Evolutionary conservation across 495 filamentous ascomycete genomes (phyloP), one percentile per base, ranked within the genome.

Genomic region (Chlorociboria aeruginascens): DNA sequence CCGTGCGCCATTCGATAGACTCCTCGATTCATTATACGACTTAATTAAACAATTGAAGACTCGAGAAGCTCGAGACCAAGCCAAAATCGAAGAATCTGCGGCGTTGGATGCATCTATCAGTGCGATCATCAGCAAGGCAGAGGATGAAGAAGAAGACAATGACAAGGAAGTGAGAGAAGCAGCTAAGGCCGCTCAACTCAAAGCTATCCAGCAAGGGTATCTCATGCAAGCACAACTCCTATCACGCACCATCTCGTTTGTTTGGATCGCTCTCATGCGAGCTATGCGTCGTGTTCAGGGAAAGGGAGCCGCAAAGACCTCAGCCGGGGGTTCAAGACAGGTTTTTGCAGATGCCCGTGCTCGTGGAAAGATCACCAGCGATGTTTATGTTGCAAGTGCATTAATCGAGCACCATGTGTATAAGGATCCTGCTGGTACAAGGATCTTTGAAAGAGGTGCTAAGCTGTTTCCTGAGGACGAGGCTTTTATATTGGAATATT

Each of bases 351-450:
- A 97, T 63, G 87, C 92, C 43, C 76, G 92, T 12, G 82, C 81
- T 51, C 76, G 79, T 49, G 92, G 92, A 20, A 82, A 86, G 28
- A 77, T 98, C 31, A 93, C 83, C 13, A 89, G 85, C 52, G 92
- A 95, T 63, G 86, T 95, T 14, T 98, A 97, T 60, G 81, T 94
- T 46, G 90, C 86, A 7, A 84, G 81, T 57, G 90, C 92, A 25
- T 72, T 94, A 46, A 84, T 97, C 56, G 92, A 98, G 56, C 89
- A 92, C 63, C 81, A 89, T 57, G 92, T 92, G 54, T 98, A 98
- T 63, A 89, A 94, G 56, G 92, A 97, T 49, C 77, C 79, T 3
- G 83, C 89, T 0, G 90, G 87, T 6, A 83, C 82, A 30, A 94
- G 86, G 64, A 96, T 98, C 46, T 97, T 95, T 60, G 93, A 98